Conservation (phyloP, 2,329 filamentous ascomycete genomes). For the Paramyrothecium roridum region DNA sequence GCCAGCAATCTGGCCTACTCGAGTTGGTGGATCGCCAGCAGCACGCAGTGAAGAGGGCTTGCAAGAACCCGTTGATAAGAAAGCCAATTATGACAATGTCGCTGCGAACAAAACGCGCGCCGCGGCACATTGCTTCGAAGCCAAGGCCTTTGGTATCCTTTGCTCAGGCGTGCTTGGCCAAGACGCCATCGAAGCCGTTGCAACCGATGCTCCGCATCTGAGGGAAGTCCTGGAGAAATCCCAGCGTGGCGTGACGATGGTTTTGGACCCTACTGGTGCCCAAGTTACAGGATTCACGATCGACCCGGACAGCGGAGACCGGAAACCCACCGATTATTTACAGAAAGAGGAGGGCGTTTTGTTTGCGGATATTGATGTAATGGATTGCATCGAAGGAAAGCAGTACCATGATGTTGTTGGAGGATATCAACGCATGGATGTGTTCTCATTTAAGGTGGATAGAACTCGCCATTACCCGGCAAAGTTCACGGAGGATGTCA, state of each 20-base stretch:
- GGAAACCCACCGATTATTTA: conserved; percentile 28
- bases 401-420: conserved; percentile 56
- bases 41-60: no score
- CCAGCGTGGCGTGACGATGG: conserved; percentile 43
- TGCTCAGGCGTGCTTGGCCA: conserved; percentile 40
- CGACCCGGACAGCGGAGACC: conserved; percentile 10
- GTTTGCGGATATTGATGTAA: conserved; percentile 48
- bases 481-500: no score
- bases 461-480: conserved; percentile 22
- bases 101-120: conserved; percentile 48
- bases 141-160: conserved; percentile 52
- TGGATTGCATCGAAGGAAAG: conserved; percentile 50
- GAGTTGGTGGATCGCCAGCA: not conserved
- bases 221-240: conserved; percentile 30
- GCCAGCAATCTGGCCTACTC: conserved; percentile 35
- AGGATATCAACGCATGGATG: conserved; percentile 51
- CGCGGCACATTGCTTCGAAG: conserved; percentile 56
- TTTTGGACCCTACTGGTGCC: conserved; percentile 47
- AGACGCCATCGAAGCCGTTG: conserved; percentile 31
- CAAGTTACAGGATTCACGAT: conserved; percentile 33
- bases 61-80: fast-evolving
- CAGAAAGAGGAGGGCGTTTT: conserved; percentile 45
- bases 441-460: conserved; percentile 49
- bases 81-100: conserved; percentile 49
- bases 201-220: conserved; percentile 20